phyloP scores from a whole-genome alignment of 2,329 filamentous ascomycete species.

The Penicillium occitanis region DNA sequence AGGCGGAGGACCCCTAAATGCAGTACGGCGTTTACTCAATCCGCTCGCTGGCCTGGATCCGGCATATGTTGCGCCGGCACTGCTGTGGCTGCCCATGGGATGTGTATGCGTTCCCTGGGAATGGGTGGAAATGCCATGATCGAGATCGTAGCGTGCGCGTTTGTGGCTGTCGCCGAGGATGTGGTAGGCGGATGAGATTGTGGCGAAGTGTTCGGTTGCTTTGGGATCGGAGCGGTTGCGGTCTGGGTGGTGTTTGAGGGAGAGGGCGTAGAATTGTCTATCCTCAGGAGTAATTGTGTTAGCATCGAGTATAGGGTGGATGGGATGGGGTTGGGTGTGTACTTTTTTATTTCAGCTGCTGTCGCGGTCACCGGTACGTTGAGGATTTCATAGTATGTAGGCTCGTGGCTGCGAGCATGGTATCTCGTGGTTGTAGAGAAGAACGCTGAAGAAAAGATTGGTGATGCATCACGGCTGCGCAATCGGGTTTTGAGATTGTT shows the following conservation, averaged over 20 bases:
- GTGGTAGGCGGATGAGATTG: constrained; percentile 80
- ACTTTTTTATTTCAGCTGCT: constrained; percentile 81
- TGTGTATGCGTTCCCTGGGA: constrained; percentile 34
- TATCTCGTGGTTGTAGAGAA: constrained; percentile 37
- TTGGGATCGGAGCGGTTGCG: constrained; percentile 73
- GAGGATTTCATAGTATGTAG: constrained; percentile 74
- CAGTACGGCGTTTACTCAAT: constrained; percentile 70
- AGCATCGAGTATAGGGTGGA: too few species aligned
- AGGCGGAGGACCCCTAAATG: constrained; percentile 83
- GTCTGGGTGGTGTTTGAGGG: constrained; percentile 90
- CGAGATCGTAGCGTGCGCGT: constrained; percentile 76
- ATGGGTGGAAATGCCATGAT: constrained; percentile 40
- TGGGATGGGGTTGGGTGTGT: not conserved
- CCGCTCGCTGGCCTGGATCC: constrained; percentile 73
- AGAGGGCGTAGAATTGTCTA: constrained; percentile 79
- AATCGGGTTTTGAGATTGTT: constrained; percentile 21
- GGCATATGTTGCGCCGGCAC: constrained; percentile 50
- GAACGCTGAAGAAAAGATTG: not conserved
- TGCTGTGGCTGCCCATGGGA: constrained; percentile 57
- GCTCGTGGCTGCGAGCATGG: constrained; percentile 16
- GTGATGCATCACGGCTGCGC: not conserved
- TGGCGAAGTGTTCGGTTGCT: constrained; percentile 74
- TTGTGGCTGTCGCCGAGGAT: constrained; percentile 71
- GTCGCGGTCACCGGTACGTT: constrained; percentile 69
- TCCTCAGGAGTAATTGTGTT: too few species aligned